These are phyloP conservation scores for Solanum hybrid DNA, from an alignment of 305 asterid species.

Conservation along the genomic window DNA sequence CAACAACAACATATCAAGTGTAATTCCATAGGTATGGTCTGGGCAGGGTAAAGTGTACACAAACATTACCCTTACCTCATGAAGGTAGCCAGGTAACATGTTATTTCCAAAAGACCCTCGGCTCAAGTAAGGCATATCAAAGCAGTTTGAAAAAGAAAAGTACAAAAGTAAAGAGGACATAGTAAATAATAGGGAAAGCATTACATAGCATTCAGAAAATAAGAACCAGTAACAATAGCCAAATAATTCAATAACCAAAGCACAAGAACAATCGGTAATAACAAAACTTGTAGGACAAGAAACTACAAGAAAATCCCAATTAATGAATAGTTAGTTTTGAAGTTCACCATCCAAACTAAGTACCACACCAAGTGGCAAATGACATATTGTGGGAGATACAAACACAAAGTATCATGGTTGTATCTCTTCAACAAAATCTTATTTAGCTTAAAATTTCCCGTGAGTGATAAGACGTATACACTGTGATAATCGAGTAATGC, in stretches of 20 bases:
- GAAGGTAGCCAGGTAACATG: not conserved
- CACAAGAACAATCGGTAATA: not conserved
- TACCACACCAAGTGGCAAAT: not conserved
- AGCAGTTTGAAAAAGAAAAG: not conserved
- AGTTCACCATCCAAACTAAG: not conserved
- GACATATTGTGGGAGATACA: not conserved
- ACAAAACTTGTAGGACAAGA: not conserved
- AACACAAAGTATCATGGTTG: not conserved
- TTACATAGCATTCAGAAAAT: not conserved
- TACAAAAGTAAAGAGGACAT: not conserved
- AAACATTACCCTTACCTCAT: not conserved
- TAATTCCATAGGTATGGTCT: not conserved
- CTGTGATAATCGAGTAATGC: not conserved
- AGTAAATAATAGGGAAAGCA: not conserved
- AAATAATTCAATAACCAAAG: not conserved
- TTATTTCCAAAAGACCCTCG: not conserved
- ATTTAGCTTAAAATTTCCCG: not conserved
- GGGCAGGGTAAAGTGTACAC: not conserved
- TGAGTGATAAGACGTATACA: not conserved
- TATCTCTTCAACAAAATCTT: not conserved
- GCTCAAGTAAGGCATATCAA: not conserved
- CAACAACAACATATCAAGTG: not conserved
- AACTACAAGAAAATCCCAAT: not conserved
- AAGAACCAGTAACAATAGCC: not conserved
- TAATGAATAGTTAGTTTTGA: not conserved